Percentiles rank a stretch among this genome's conserved stretches.
Conservation (phyloP, 1,284 basidiomycete genomes). For the Ustilago sp. region DNA sequence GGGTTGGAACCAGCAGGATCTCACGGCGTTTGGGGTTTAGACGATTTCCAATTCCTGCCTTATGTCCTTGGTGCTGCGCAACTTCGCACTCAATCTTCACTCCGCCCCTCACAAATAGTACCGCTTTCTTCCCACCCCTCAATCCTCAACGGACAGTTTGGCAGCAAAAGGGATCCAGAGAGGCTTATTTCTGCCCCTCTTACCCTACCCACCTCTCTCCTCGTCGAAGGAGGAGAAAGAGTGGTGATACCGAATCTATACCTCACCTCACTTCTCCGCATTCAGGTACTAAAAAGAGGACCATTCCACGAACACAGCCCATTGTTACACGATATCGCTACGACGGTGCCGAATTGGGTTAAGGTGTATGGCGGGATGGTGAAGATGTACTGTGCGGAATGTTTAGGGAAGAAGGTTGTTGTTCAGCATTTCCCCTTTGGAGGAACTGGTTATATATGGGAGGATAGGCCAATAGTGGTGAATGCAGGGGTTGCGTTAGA, state of each 20-base stretch:
- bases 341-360: constrained; percentile 84
- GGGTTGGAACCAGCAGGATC: constrained; percentile 94
- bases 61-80: constrained; percentile 94
- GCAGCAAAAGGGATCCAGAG: background rate
- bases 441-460: constrained; percentile 54
- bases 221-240: constrained; percentile 1
- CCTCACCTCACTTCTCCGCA: constrained; percentile 76
- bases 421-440: constrained; percentile 94
- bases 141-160: constrained; percentile 22
- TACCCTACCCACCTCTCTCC: constrained; percentile 6
- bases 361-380: constrained; percentile 90
- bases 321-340: constrained; percentile 85
- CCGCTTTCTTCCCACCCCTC: constrained; percentile 9
- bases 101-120: constrained; percentile 21
- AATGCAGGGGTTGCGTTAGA: background rate
- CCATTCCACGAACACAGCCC: constrained; percentile 72
- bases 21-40: constrained; percentile 96
- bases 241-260: constrained; percentile 62
- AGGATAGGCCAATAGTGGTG: background rate
- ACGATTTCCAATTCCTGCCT: constrained; percentile 90
- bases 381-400: constrained; percentile 98
- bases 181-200: constrained; percentile 19
- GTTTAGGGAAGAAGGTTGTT: constrained; percentile 93
- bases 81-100: constrained; percentile 72
- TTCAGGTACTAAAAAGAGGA: constrained; percentile 58